These are phyloP conservation scores for Beauveria varroae DNA, from an alignment of 2,329 filamentous ascomycete genomes.

Conservation along the genomic window DNA sequence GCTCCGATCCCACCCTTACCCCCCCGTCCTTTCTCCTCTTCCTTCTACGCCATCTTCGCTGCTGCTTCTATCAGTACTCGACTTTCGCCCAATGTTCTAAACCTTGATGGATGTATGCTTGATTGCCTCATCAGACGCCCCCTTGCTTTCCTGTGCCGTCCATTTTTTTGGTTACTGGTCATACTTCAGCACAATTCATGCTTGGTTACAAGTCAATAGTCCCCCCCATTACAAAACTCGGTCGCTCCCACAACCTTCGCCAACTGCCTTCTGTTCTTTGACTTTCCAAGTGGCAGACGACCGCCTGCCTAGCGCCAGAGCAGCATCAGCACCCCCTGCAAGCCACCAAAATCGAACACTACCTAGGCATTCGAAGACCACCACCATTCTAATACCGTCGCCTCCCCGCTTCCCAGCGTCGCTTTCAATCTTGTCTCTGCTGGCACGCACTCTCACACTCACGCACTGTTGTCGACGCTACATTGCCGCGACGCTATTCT, in stretches of 20 bases:
- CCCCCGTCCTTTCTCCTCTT: not conserved
- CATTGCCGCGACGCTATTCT: not conserved
- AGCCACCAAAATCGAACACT: conserved; percentile 4
- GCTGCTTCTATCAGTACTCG: not conserved
- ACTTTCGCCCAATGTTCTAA: not conserved
- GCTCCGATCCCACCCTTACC: conserved; percentile 7
- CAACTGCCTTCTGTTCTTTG: not conserved
- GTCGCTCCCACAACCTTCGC: not conserved
- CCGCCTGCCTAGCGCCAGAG: not conserved
- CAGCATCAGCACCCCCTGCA: conserved; percentile 3
- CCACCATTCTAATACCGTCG: conserved; percentile 5
- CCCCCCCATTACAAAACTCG: not conserved
- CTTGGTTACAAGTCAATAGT: not conserved
- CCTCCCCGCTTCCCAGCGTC: conserved; percentile 6
- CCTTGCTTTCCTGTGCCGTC: not conserved
- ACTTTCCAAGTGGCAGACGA: conserved; percentile 8
- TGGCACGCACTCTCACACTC: not conserved
- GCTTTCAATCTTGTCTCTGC: not conserved
- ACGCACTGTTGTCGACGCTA: not conserved
- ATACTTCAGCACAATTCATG: too few species aligned
- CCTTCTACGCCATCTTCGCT: not conserved
- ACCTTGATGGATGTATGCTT: conserved; percentile 5
- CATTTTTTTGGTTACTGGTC: not conserved
- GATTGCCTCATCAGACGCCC: conserved; percentile 1
- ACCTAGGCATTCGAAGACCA: not conserved